These are phyloP conservation scores for Fusarium miscanthi DNA, from an alignment of 2,329 filamentous ascomycete species.

Conservation along the genomic window DNA sequence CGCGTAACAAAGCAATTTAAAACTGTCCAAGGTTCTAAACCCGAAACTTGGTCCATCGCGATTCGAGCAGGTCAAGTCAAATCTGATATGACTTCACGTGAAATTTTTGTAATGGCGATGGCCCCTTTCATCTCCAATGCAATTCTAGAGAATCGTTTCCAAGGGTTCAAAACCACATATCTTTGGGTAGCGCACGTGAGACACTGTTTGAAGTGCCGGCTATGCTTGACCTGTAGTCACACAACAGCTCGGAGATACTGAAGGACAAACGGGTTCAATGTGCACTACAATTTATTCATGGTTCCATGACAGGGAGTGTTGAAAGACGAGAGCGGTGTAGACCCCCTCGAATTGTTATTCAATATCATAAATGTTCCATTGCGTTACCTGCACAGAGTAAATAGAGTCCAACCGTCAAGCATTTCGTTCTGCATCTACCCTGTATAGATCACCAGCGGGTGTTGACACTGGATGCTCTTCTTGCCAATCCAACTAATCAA, in stretches of 20 bases:
- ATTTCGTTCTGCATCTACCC: constrained; percentile 1
- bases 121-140: not conserved
- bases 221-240: not conserved
- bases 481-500: not conserved
- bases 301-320: not conserved
- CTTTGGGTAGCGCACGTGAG: constrained; percentile 2
- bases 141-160: not conserved
- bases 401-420: not conserved
- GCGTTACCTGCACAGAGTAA: not conserved
- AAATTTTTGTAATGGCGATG: not conserved
- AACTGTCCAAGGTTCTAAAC: not conserved
- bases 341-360: not conserved
- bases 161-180: not conserved
- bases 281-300: not conserved
- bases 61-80: constrained; percentile 6
- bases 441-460: constrained; percentile 4
- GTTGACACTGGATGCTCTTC: not conserved
- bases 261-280: not conserved
- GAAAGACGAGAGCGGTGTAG: no score
- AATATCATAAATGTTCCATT: not conserved
- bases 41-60: constrained; percentile 7
- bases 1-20: not conserved
- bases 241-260: not conserved
- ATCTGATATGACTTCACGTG: constrained; percentile 4
- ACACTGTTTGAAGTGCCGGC: not conserved